Evolutionary conservation across 2,329 filamentous ascomycete species (phyloP).

Genomic region (Xylaria sp.): DNA sequence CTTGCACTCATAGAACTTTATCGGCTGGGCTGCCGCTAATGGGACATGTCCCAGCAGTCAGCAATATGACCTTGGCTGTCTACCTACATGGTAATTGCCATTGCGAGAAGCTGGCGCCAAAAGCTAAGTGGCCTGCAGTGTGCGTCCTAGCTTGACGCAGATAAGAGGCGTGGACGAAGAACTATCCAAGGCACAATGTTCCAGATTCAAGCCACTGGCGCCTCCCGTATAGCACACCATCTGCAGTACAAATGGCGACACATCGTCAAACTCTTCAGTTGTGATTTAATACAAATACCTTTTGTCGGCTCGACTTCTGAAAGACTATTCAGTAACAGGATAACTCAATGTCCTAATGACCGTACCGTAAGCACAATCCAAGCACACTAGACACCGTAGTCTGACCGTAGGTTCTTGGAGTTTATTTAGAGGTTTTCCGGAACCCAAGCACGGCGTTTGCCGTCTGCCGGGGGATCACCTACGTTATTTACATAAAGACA

Average conservation of each 20-base stretch:
- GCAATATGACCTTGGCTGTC: neutral
- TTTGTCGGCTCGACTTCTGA: neutral
- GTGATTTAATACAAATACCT: neutral
- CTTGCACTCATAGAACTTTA: neutral
- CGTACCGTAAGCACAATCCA: too few species aligned
- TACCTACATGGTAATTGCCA: too few species aligned
- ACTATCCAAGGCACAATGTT: neutral
- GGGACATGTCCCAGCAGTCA: too few species aligned
- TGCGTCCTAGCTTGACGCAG: slow-evolving; percentile 6
- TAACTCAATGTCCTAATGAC: neutral
- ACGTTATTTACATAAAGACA: too few species aligned
- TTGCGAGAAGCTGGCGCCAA: too few species aligned
- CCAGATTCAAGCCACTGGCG: slow-evolving; percentile 17
- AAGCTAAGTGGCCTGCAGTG: neutral
- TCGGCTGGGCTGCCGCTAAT: too few species aligned
- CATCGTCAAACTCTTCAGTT: neutral
- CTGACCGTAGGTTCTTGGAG: neutral
- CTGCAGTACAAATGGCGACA: slow-evolving; percentile 1
- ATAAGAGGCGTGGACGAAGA: slow-evolving; percentile 1
- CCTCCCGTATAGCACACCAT: neutral
- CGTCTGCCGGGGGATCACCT: neutral
- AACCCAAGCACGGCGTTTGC: slow-evolving; percentile 12
- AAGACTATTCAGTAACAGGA: neutral
- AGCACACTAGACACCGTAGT: too few species aligned
- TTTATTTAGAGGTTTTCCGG: neutral